Evolutionary conservation across 2,329 filamentous ascomycete species (phyloP), one percentile per base, ranked within the genome.

Genomic region (Elsinoe arachidis): DNA sequence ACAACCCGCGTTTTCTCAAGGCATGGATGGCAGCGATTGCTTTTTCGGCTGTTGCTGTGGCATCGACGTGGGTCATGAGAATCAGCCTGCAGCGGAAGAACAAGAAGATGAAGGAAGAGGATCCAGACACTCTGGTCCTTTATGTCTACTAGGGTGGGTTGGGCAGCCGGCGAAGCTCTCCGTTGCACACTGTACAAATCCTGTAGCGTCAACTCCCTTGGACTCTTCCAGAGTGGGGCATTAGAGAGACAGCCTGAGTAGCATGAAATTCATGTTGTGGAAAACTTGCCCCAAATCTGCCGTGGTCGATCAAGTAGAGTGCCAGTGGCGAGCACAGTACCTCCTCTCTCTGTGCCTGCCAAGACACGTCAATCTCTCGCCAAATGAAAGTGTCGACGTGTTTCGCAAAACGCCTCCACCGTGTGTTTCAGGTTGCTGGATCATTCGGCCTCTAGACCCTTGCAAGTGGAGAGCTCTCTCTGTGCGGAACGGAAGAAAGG

Each of bases 1-100:
- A 53, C 61, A 65, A 63, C 2, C 68, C 68, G 1, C 65, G 66
- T 52, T 71, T 70, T 52, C 44, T 68, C 35, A 67, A 63, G 7
- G 69, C 66, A 0, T 70, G 71, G 63, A 53, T 53, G 17, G 49
- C 65, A 5, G 68, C 66, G 58, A 64, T 67, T 55, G 65, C 60
- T 5, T 69, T 70, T 59, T 63, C 63, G 10, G 58, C 65, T 19
- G 56, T 63, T 51, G 63, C 65, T 26, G 63, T 67, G 56, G 63
- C 62, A 2, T 64, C 64, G 19, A 63, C 62, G 2, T 67, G 65
- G 61, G 59, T 43, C 3, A 61, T 67, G 59, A 60, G 62, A 14
- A 44, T 63, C 21, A 63, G 64, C 38, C 51, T 67, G 17, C 60
- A 62, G 37, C 46, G 55, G 33, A 63, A 63, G 51, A 65, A 66